Percentiles rank a stretch among this genome's conserved stretches.
Conservation (phyloP, 202 grass and related monocot genomes). For the Hordeum pubiflorum region DNA sequence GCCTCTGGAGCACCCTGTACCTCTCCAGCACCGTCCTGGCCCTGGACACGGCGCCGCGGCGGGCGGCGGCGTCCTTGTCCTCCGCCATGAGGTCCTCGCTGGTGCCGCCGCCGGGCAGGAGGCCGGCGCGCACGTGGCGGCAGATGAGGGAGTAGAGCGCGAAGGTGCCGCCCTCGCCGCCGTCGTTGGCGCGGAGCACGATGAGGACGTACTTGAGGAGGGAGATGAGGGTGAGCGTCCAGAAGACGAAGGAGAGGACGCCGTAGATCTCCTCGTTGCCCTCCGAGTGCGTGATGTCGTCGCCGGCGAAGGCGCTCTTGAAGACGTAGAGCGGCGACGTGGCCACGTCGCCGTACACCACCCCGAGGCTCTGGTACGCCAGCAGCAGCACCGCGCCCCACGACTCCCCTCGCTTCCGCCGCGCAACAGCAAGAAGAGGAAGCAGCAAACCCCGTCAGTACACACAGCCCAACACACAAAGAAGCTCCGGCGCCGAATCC, state of each 20-base stretch:
- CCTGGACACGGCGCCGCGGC: conserved; percentile 4
- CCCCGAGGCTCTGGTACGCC: conserved; percentile 92
- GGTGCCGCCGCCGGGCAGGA: conserved; percentile 50
- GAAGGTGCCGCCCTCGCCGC: conserved; percentile 95
- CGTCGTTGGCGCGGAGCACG: conserved; percentile 82
- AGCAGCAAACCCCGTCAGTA: background rate
- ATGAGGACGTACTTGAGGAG: conserved; percentile 91
- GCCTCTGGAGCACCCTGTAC: conserved; percentile 62
- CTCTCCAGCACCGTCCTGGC: conserved; percentile 55
- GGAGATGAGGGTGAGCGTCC: conserved; percentile 89
- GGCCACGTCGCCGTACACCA: conserved; percentile 92
- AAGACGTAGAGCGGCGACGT: conserved; percentile 94
- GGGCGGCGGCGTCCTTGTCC: conserved; percentile 30
- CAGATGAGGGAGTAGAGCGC: conserved; percentile 97
- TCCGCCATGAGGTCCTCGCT: conserved; percentile 61
- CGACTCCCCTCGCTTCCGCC: conserved; percentile 45
- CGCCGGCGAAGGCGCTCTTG: conserved; percentile 81
- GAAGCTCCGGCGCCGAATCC: background rate
- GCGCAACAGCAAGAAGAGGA: background rate
- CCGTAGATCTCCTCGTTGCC: conserved; percentile 99
- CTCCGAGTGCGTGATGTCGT: conserved; percentile 85
- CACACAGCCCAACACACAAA: background rate
- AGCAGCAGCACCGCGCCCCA: conserved; percentile 66
- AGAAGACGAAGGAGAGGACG: conserved; percentile 97
- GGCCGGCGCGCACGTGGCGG: conserved; percentile 69